Evolutionary conservation across 1,139 yeast genomes (phyloP).

Genomic region (Sugiyamaella grinbergsii): DNA sequence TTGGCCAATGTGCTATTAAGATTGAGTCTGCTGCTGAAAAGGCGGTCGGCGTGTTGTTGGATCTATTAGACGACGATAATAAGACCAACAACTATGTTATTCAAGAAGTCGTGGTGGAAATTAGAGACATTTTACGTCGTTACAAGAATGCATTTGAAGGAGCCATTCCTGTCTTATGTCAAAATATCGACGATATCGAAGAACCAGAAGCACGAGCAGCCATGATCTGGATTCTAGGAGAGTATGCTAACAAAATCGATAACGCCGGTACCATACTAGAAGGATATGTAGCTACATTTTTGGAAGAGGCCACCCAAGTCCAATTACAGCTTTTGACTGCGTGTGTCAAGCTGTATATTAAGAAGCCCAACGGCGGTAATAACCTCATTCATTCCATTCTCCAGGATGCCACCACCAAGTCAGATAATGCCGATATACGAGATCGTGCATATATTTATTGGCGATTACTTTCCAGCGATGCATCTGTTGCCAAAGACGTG

Average conservation of each 20-base stretch:
- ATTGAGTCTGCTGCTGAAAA: constrained; percentile 61
- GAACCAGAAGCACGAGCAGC: constrained; percentile 68
- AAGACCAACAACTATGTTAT: constrained; percentile 77
- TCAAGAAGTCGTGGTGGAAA: constrained; percentile 76
- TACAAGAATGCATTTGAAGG: constrained; percentile 67
- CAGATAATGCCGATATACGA: constrained; percentile 89
- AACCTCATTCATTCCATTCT: constrained; percentile 68
- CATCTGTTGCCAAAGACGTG: constrained; percentile 52
- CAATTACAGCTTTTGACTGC: constrained; percentile 79
- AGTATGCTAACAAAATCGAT: constrained; percentile 76
- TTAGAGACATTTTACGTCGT: constrained; percentile 75
- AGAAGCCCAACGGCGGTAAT: constrained; percentile 49
- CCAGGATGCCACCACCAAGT: constrained; percentile 74
- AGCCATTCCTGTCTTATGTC: constrained; percentile 68
- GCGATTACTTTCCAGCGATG: constrained; percentile 78
- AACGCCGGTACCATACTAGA: constrained; percentile 49
- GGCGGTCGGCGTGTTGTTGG: constrained; percentile 75
- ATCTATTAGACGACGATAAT: constrained; percentile 60
- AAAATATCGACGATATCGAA: constrained; percentile 59
- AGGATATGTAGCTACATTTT: constrained; percentile 60
- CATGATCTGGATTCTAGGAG: constrained; percentile 89
- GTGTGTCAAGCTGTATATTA: constrained; percentile 71
- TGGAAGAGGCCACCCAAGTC: constrained; percentile 71
- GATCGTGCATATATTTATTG: constrained; percentile 94
- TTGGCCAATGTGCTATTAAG: constrained; percentile 89